Conservation (phyloP, 345 rosid genomes). For the Nephelium lappaceum region DNA sequence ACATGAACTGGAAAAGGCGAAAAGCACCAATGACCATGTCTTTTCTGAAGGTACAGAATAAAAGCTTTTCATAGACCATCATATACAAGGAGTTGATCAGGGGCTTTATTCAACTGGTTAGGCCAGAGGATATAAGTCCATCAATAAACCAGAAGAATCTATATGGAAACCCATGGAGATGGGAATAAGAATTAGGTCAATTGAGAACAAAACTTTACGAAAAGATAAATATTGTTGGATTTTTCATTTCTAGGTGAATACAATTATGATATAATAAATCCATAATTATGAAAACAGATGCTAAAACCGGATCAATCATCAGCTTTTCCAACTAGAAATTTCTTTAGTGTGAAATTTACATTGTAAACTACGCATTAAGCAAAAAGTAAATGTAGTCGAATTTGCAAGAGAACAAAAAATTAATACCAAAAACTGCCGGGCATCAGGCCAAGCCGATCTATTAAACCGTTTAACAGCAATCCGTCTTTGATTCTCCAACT, state of each 20-base stretch:
- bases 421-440: slow-evolving; percentile 77
- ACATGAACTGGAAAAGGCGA: not conserved
- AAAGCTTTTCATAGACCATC: not conserved
- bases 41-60: not conserved
- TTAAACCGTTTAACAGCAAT: slow-evolving; percentile 92
- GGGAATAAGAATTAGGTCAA: not conserved
- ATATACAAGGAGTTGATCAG: not conserved
- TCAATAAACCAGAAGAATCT: not conserved
- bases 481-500: slow-evolving; percentile 67
- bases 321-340: not conserved
- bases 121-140: not conserved
- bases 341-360: not conserved
- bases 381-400: slow-evolving; percentile 5
- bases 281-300: not conserved
- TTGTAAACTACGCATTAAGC: not conserved
- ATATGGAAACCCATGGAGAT: not conserved
- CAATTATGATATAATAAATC: too few species aligned
- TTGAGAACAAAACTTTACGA: not conserved
- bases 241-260: too few species aligned
- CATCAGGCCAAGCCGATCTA: slow-evolving; percentile 92
- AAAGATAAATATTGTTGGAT: not conserved
- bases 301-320: not conserved
- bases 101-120: not conserved
- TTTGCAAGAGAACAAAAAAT: not conserved
- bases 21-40: not conserved